These are phyloP conservation scores for Amphicarpaea edgeworthii DNA, from an alignment of 306 rosid genomes.

Conservation along the genomic window DNA sequence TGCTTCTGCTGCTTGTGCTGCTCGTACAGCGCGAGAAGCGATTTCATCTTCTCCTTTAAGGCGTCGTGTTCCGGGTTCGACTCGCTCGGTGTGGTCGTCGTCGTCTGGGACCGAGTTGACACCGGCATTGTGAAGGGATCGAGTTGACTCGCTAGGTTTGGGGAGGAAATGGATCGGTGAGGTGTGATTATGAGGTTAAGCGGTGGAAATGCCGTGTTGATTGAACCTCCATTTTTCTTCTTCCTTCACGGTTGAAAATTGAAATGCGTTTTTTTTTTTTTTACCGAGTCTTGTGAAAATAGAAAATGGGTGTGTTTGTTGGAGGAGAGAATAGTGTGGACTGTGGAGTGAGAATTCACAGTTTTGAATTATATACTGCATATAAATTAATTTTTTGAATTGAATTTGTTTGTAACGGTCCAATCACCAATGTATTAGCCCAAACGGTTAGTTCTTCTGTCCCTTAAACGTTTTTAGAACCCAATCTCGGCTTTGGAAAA, in stretches of 20 bases:
- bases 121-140: constrained; percentile 65
- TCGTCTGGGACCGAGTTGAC: constrained; percentile 70
- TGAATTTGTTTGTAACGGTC: too few relatives aligned
- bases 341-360: too few relatives aligned
- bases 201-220: background rate
- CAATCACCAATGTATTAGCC: too few relatives aligned
- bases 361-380: too few relatives aligned
- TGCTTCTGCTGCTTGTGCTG: constrained; percentile 62
- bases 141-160: background rate
- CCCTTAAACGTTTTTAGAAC: too few relatives aligned
- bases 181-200: background rate
- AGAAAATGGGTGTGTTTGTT: too few relatives aligned
- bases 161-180: background rate
- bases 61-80: constrained; percentile 53
- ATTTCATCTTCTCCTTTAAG: constrained; percentile 82
- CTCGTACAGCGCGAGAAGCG: constrained; percentile 75
- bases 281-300: too few relatives aligned
- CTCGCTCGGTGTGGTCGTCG: constrained; percentile 5
- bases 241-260: background rate
- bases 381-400: too few relatives aligned
- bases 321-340: too few relatives aligned
- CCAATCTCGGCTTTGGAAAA: too few relatives aligned
- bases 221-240: background rate
- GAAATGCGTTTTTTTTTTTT: too few relatives aligned
- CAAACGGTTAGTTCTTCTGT: too few relatives aligned